Base-by-base conservation (phyloP, 306 rosid species). In the Carpinus viminea region DNA sequence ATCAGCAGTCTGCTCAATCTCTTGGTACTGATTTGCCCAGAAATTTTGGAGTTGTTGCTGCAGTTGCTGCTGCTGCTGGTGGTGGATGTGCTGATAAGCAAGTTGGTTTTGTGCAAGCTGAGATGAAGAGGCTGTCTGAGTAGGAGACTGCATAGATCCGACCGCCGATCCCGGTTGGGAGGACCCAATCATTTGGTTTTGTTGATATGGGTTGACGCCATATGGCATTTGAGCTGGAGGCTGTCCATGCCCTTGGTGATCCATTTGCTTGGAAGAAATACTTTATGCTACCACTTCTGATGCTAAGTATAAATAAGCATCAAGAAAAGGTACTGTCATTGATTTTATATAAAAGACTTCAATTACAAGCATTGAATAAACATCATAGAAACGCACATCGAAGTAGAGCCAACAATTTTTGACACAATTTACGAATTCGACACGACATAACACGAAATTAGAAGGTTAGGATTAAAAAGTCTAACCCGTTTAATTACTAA, bases 41-140 rank as follows among this genome's bases (percentile, higher is more conserved):
- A 89, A 87, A 17, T n/a, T 61, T n/a, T 78, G 82, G 26, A 91
- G 85, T 56, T 81, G 86, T 70, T 85, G 85, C 31, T 78, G 85
- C 53, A 90, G 65, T 12, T 83, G 86, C 73, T 86, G 84, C 34
- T 87, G 90, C 46, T 85, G 90, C 3, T 76, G 84, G 46, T 80
- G 87, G 56, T 82, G 71, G 36, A 84, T 80, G 79, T 74, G 83
- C 71, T 84, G 86, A 24, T 74, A 82, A 36, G 82, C 86, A 50
- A 52, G 74, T 13, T 80, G 90, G 53, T 66, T 83, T n/a, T 72
- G 85, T 13, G 86, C 81, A 18, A 77, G 72, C 79, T 78, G 87
- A 53, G 88, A 2, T 52, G 82, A 78, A 20, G 86, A 51, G 20
- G 72, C 66, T 0, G 75, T 51, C 56, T 83, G 85, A 34, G 79